Conservation (phyloP, 163 green algal species). For the Scenedesmus sp. region DNA sequence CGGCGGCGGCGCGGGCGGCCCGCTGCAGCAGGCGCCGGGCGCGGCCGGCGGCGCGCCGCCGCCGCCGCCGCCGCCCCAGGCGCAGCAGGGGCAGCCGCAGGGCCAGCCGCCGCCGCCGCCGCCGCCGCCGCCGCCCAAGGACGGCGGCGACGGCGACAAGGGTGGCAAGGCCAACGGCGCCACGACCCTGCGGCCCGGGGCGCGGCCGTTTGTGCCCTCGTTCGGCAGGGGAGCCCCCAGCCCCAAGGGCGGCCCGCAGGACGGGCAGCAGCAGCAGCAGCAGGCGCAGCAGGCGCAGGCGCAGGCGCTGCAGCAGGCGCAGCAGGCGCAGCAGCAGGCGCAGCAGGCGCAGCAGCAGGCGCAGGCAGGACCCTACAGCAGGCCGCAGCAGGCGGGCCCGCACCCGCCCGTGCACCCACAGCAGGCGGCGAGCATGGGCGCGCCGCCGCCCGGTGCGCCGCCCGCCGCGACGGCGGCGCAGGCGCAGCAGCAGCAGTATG, state of each 20-base stretch:
- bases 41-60: too few species aligned
- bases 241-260: not conserved
- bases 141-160: too few species aligned
- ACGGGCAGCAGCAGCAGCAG: not conserved
- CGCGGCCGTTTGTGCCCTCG: slow-evolving; percentile 30
- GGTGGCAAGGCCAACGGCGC: too few species aligned
- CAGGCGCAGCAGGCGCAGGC: slow-evolving; percentile 13
- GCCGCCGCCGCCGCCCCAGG: not conserved
- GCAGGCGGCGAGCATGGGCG: too few species aligned
- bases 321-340: slow-evolving; percentile 8
- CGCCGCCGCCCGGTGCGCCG: too few species aligned
- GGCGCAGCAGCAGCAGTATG: not conserved
- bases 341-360: too few species aligned
- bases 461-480: too few species aligned
- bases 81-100: slow-evolving; percentile 11
- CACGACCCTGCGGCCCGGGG: not conserved
- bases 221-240: too few species aligned
- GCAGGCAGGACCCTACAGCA: too few species aligned
- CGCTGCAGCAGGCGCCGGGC: not conserved
- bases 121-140: too few species aligned
- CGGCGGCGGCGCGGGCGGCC: not conserved
- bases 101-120: not conserved
- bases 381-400: too few species aligned
- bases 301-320: not conserved
- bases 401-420: not conserved